Percentiles rank a stretch among this genome's conserved stretches.
Conservation (phyloP, 306 rosid species). For the Leucaena leucocephala region DNA sequence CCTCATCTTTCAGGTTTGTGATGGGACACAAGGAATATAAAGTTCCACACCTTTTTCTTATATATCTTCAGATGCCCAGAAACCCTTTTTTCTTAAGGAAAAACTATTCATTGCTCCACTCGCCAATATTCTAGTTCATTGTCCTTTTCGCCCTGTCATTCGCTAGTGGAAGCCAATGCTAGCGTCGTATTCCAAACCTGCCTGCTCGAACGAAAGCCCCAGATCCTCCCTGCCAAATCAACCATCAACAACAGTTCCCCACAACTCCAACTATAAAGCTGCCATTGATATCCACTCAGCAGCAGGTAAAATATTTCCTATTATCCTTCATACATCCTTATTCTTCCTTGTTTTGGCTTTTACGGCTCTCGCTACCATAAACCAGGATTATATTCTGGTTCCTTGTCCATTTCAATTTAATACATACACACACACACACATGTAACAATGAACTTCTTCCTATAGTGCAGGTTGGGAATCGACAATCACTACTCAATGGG, state of each 20-base stretch:
- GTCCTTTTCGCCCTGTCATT: not conserved
- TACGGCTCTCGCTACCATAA: not conserved
- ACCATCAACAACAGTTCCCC: constrained; percentile 15
- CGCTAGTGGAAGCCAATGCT: not conserved
- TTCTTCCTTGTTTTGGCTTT: not conserved
- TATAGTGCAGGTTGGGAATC: not conserved
- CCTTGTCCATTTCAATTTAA: constrained; percentile 3
- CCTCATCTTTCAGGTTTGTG: not conserved
- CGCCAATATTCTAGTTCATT: not conserved
- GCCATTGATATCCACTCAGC: constrained; percentile 15
- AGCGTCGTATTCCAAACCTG: constrained; percentile 28
- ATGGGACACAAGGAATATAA: not conserved
- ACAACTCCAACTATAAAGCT: constrained; percentile 10
- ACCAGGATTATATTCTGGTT: constrained; percentile 11
- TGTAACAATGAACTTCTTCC: not conserved
- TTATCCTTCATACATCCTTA: constrained; percentile 5
- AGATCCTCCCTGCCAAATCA: constrained; percentile 25
- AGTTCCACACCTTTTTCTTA: constrained; percentile 12
- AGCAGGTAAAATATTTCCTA: not conserved
- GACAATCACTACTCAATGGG: constrained; percentile 35
- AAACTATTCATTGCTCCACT: not conserved
- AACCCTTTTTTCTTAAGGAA: not conserved
- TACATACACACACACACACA: not conserved
- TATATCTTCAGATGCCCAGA: not conserved
- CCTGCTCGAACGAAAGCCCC: constrained; percentile 8